Evolutionary conservation across 2,329 filamentous ascomycete species (phyloP).

Genomic region (Scytalidium sp.): DNA sequence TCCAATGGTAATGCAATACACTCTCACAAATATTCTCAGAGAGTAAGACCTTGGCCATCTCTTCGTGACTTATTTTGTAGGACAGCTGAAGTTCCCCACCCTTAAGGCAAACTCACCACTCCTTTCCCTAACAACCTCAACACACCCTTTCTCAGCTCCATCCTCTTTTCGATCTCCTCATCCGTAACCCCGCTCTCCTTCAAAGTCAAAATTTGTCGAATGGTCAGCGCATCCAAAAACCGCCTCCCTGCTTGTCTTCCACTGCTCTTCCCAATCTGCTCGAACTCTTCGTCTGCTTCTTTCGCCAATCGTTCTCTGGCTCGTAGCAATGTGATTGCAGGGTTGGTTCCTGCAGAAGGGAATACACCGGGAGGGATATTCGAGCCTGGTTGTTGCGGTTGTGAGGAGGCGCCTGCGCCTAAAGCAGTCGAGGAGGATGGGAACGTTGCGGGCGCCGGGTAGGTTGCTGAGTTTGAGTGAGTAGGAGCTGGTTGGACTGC

Average conservation of each 20-base stretch:
- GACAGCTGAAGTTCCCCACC: background rate
- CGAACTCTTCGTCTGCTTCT: constrained; percentile 2
- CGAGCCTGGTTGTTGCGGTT: background rate
- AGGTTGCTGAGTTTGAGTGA: background rate
- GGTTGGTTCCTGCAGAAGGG: background rate
- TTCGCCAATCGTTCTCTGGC: background rate
- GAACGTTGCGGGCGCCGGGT: background rate
- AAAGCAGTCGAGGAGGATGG: background rate
- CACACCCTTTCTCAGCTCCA: constrained; percentile 44
- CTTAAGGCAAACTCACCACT: constrained; percentile 23
- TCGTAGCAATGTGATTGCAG: background rate
- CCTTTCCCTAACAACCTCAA: constrained; percentile 41
- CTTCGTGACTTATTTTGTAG: too few species aligned
- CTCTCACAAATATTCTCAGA: too few species aligned
- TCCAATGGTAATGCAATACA: too few species aligned
- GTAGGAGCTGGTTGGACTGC: constrained; percentile 1
- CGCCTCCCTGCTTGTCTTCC: background rate
- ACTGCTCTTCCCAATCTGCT: background rate
- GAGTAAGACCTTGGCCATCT: too few species aligned
- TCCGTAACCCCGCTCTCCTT: constrained; percentile 16
- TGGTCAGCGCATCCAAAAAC: background rate
- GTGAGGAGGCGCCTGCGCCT: too few species aligned
- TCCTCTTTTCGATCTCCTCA: constrained; percentile 41
- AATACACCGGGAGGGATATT: background rate
- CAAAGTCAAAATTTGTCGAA: background rate